phyloP scores from a whole-genome alignment of 345 rosid genomes.

The Lumnitzera racemosa region DNA sequence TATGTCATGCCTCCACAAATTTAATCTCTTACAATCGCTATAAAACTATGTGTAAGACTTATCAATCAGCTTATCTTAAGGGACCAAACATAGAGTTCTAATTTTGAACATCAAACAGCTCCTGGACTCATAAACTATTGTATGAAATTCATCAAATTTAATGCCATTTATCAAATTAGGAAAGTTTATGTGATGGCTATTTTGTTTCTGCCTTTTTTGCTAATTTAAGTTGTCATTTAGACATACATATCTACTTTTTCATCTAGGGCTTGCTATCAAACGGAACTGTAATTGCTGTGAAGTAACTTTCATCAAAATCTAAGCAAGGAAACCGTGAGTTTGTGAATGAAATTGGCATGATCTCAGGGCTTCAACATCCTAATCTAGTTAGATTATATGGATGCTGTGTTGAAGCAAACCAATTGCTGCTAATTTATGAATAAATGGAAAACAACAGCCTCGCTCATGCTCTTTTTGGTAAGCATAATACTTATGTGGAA shows the following conservation, averaged over 20 bases:
- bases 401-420: constrained; percentile 74
- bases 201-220: too few species aligned
- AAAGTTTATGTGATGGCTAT: neutral
- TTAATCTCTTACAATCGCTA: too few species aligned
- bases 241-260: neutral
- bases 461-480: constrained; percentile 63
- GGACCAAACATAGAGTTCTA: too few species aligned
- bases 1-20: constrained; percentile 6
- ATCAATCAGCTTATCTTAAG: too few species aligned
- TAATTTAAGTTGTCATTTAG: too few species aligned
- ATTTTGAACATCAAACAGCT: too few species aligned
- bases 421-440: constrained; percentile 57
- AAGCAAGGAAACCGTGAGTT: constrained; percentile 78
- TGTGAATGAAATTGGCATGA: constrained; percentile 68
- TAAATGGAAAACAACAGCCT: constrained; percentile 73
- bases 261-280: constrained; percentile 59
- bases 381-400: constrained; percentile 73
- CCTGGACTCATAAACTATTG: too few species aligned
- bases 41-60: too few species aligned
- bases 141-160: too few species aligned
- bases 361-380: constrained; percentile 71
- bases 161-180: neutral
- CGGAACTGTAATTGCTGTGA: constrained; percentile 65
- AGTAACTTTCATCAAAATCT: constrained; percentile 66
- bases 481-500: constrained; percentile 1